phyloP scores from a whole-genome alignment of 768 basidiomycete species.

The Amanita molliuscula region DNA sequence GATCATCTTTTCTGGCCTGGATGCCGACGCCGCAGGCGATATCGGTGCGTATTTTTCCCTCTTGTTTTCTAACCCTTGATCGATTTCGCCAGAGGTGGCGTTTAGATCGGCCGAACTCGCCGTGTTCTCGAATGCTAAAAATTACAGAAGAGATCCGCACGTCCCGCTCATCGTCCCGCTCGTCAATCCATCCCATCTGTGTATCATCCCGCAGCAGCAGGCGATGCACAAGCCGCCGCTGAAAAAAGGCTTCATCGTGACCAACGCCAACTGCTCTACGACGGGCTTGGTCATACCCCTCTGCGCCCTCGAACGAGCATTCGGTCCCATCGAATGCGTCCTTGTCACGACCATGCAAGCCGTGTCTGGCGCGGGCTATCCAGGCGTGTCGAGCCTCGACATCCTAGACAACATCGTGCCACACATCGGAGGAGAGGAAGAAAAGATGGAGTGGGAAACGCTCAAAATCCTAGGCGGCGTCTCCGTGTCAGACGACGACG shows the following conservation, averaged over 20 bases:
- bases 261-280: constrained; percentile 97
- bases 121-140: constrained; percentile 97
- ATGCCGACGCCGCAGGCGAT: constrained; percentile 89
- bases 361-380: constrained; percentile 97
- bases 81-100: constrained; percentile 50
- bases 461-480: constrained; percentile 93
- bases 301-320: constrained; percentile 77
- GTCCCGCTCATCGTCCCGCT: constrained; percentile 96
- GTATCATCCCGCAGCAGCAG: constrained; percentile 79
- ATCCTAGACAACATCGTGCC: constrained; percentile 96
- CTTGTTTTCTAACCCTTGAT: neutral
- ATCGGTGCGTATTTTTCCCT: constrained; percentile 51
- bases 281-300: constrained; percentile 91
- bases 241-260: constrained; percentile 87
- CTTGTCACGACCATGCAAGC: constrained; percentile 97
- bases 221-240: constrained; percentile 54
- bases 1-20: constrained; percentile 92
- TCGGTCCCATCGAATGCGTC: constrained; percentile 89
- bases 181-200: constrained; percentile 81
- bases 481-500: constrained; percentile 43
- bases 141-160: constrained; percentile 82
- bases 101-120: constrained; percentile 83
- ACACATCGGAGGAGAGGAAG: constrained; percentile 87
- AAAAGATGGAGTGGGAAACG: constrained; percentile 99
- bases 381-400: constrained; percentile 82